phyloP scores from a whole-genome alignment of 495 filamentous ascomycete species.

The Trypethelium eluteriae region DNA sequence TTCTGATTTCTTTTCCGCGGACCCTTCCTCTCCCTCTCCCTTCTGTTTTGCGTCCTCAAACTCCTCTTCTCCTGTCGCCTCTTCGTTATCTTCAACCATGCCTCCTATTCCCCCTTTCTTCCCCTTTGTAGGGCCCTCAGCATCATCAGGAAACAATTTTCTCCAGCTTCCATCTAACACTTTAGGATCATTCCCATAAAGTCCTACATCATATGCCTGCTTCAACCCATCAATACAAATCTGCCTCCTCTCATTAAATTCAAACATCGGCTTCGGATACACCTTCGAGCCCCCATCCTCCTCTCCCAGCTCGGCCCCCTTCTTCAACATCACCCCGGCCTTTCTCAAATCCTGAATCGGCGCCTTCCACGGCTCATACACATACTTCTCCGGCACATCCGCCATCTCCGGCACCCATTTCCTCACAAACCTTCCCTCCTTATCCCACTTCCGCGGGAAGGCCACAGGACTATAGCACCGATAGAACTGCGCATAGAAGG shows the following conservation, averaged over 20 bases:
- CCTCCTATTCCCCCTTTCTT: conserved; percentile 28
- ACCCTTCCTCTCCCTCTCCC: not conserved
- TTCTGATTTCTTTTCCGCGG: not conserved
- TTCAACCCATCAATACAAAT: conserved; percentile 58
- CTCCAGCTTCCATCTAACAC: conserved; percentile 58
- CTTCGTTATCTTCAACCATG: conserved; percentile 19
- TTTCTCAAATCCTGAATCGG: conserved; percentile 52
- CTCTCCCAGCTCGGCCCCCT: conserved; percentile 39
- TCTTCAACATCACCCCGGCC: conserved; percentile 50
- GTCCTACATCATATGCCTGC: conserved; percentile 52
- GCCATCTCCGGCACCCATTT: conserved; percentile 56
- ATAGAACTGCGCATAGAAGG: conserved; percentile 59
- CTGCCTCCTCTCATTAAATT: conserved; percentile 52
- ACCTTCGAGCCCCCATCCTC: conserved; percentile 32
- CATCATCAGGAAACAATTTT: conserved; percentile 44
- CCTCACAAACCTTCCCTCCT: conserved; percentile 51
- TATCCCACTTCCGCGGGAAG: conserved; percentile 62
- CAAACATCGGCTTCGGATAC: conserved; percentile 67
- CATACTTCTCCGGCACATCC: conserved; percentile 53
- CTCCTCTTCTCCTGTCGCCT: conserved; percentile 22
- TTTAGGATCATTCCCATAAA: conserved; percentile 51
- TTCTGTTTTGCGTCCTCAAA: not conserved
- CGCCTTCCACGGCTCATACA: conserved; percentile 69
- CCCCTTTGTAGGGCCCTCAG: conserved; percentile 42
- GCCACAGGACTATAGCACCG: conserved; percentile 59